Conservation (phyloP, 495 filamentous ascomycete species). For the Thermothielavioides terrestris region DNA sequence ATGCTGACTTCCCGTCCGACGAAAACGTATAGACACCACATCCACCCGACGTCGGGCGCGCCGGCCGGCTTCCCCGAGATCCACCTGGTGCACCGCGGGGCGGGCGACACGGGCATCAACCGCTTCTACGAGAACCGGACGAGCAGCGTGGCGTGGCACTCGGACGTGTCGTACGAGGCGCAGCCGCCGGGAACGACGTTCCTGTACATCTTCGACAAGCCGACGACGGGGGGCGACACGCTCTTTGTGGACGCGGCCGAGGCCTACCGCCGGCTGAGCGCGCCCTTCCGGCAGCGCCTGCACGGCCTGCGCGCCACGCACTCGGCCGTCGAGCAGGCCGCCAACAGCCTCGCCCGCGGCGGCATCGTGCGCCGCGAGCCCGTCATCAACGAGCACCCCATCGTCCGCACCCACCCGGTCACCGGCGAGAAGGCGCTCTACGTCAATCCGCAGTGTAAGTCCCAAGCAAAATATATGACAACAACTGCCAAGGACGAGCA, state of each 20-base stretch:
- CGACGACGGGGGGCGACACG: constrained; percentile 72
- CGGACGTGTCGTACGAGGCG: constrained; percentile 71
- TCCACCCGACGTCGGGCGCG: constrained; percentile 69
- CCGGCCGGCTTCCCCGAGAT: constrained; percentile 65
- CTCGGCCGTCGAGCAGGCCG: constrained; percentile 64
- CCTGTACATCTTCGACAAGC: constrained; percentile 68
- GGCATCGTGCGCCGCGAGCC: constrained; percentile 64
- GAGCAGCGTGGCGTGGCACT: constrained; percentile 70
- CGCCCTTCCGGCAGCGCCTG: constrained; percentile 59
- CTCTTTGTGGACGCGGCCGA: constrained; percentile 63
- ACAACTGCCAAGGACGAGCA: no score
- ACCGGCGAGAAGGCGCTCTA: constrained; percentile 83
- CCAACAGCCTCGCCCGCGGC: constrained; percentile 44
- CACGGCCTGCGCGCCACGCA: constrained; percentile 72
- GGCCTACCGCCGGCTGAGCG: constrained; percentile 70
- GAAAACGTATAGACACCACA: constrained; percentile 47
- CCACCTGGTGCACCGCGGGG: constrained; percentile 69
- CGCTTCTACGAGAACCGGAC: constrained; percentile 55
- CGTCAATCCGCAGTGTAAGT: constrained; percentile 79
- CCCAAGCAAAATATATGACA: no score
- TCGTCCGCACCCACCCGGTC: constrained; percentile 70
- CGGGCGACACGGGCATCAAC: constrained; percentile 49
- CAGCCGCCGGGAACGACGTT: constrained; percentile 85
- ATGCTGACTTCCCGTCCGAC: no score
- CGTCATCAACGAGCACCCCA: constrained; percentile 59